Evolutionary conservation across 1,139 yeast genomes (phyloP).

Genomic region (Yamadazyma atlantica): DNA sequence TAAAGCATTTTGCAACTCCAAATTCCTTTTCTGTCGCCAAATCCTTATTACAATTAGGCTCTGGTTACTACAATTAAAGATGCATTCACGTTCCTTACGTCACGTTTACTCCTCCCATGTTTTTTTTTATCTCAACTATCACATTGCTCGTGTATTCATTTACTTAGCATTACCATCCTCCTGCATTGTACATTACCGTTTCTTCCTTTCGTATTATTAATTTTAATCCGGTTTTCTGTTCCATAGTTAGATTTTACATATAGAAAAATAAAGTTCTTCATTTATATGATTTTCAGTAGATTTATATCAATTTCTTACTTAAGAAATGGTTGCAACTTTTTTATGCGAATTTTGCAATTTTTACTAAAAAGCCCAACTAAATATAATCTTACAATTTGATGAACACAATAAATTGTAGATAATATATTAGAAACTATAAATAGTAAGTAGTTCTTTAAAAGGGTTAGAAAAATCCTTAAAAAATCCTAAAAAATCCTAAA

Average conservation of each 20-base stretch:
- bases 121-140: background rate
- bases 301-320: too few relatives aligned
- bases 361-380: background rate
- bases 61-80: constrained; percentile 15
- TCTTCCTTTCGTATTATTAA: constrained; percentile 1
- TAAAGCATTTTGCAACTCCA: constrained; percentile 46
- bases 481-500: too few relatives aligned
- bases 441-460: too few relatives aligned
- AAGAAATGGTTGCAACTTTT: background rate
- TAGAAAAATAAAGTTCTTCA: background rate
- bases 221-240: constrained; percentile 1
- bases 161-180: background rate
- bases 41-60: constrained; percentile 46
- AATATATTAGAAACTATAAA: too few relatives aligned
- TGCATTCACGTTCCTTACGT: too few relatives aligned
- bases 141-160: background rate
- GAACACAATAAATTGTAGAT: too few relatives aligned
- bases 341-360: background rate
- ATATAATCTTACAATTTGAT: background rate
- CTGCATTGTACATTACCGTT: constrained; percentile 2
- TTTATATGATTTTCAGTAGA: background rate
- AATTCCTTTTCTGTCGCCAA: constrained; percentile 50
- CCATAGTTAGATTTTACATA: background rate
- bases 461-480: background rate
- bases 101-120: too few relatives aligned